Evolutionary conservation across 2,329 filamentous ascomycete species (phyloP).

Genomic region (Ceratocystis variospora): DNA sequence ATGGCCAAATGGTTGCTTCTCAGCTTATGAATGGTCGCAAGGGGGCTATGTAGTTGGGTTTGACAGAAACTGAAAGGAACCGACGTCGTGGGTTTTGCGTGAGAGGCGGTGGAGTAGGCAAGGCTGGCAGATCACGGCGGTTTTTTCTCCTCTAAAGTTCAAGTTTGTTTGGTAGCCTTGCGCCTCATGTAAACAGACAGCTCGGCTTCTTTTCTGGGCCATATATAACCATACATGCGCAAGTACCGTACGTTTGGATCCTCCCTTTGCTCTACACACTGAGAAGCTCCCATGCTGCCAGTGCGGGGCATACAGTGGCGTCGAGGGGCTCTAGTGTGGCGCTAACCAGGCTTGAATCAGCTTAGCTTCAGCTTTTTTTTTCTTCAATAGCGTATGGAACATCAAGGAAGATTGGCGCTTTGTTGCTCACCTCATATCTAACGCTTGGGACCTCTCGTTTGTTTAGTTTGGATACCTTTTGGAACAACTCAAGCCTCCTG

Average conservation of each 20-base stretch:
- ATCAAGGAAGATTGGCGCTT: constrained; percentile 3
- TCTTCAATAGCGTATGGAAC: constrained; percentile 5
- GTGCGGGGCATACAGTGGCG: constrained; percentile 12
- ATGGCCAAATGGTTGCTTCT: neutral
- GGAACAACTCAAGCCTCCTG: neutral
- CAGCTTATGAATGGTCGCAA: neutral
- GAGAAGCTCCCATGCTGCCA: neutral
- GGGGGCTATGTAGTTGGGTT: neutral
- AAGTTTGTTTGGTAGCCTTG: constrained; percentile 13
- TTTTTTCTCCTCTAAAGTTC: constrained; percentile 3
- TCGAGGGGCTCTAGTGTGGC: constrained; percentile 14
- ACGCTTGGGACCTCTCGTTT: constrained; percentile 3
- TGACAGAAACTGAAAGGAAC: neutral
- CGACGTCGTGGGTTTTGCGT: neutral
- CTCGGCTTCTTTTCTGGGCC: neutral
- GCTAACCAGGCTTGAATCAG: neutral
- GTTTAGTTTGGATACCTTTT: constrained; percentile 3
- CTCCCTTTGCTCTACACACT: neutral
- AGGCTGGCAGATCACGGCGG: constrained; percentile 7
- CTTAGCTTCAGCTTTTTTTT: constrained; percentile 10
- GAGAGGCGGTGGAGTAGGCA: constrained; percentile 5
- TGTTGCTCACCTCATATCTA: constrained; percentile 1
- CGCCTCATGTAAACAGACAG: neutral
- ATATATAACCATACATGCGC: constrained; percentile 4
- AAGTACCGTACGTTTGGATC: neutral